A percentile compares a stretch with the other conserved stretches of the same genome.
phyloP scores from a whole-genome alignment of 495 filamentous ascomycete genomes.

The Penicillium soppii region DNA sequence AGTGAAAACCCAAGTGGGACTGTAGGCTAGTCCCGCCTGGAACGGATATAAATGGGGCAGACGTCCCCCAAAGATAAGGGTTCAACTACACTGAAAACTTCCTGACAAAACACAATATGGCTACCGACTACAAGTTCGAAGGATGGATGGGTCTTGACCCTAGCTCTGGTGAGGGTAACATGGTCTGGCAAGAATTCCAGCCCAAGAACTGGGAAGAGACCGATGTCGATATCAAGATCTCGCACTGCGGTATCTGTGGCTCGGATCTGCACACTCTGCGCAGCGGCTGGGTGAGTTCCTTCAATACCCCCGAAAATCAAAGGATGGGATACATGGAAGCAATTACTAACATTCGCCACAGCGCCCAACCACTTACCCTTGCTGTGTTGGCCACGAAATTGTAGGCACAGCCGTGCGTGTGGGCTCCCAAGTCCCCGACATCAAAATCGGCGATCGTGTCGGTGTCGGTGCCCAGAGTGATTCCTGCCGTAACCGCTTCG shows the following conservation, averaged over 20 bases:
- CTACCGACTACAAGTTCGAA: constrained; percentile 64
- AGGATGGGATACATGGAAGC: background rate
- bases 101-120: constrained; percentile 17
- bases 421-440: constrained; percentile 59
- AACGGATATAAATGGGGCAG: constrained; percentile 17
- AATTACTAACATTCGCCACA: constrained; percentile 15
- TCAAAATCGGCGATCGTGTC: constrained; percentile 84
- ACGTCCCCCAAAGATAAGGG: background rate
- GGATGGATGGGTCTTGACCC: constrained; percentile 76
- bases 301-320: background rate
- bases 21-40: background rate
- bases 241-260: constrained; percentile 46
- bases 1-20: constrained; percentile 1
- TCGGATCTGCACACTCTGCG: constrained; percentile 72
- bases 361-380: constrained; percentile 62
- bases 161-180: constrained; percentile 64
- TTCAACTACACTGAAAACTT: background rate
- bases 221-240: constrained; percentile 60
- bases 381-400: constrained; percentile 82
- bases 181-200: constrained; percentile 73
- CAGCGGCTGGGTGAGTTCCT: constrained; percentile 62
- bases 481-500: constrained; percentile 60
- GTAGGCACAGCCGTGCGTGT: constrained; percentile 75
- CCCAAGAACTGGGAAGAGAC: constrained; percentile 81
- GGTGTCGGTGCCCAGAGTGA: constrained; percentile 82